These are phyloP conservation scores for Trypanosoma rangeli DNA, from an alignment of 208 protist species.

Conservation along the genomic window DNA sequence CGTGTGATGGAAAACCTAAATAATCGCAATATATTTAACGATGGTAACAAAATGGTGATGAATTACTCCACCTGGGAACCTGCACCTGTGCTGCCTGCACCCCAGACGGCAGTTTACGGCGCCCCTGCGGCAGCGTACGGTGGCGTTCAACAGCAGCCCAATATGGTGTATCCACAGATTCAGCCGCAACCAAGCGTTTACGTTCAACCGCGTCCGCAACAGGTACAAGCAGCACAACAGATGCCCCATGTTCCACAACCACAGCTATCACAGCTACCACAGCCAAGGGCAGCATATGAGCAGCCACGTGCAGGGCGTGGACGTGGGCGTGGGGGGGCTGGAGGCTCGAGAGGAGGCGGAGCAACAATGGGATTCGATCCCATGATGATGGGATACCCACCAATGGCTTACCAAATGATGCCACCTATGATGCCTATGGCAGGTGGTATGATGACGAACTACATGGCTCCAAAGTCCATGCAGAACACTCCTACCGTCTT, in stretches of 20 bases:
- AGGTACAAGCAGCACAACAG: constrained; percentile 4
- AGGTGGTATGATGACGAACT: constrained; percentile 21
- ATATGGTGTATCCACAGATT: constrained; percentile 18
- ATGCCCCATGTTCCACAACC: constrained; percentile 28
- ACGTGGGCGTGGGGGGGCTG: constrained; percentile 25
- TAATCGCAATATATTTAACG: constrained; percentile 88
- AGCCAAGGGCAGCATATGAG: constrained; percentile 30
- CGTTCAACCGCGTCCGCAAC: constrained; percentile 22
- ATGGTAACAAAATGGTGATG: constrained; percentile 87
- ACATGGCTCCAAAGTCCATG: constrained; percentile 32
- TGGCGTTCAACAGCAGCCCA: constrained; percentile 12
- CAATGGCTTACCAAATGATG: constrained; percentile 33
- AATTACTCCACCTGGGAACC: constrained; percentile 46
- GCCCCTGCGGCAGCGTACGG: constrained; percentile 25
- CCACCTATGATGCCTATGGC: constrained; percentile 34
- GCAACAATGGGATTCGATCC: constrained; percentile 37
- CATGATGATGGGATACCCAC: constrained; percentile 36
- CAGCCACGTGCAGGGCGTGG: constrained; percentile 27
- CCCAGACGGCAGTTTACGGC: constrained; percentile 19
- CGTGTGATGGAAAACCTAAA: constrained; percentile 68
- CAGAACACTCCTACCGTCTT: constrained; percentile 63
- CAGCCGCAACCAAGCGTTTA: constrained; percentile 28
- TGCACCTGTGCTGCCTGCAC: constrained; percentile 25
- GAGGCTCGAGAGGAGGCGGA: constrained; percentile 18
- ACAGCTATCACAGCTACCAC: constrained; percentile 32